Conservation (phyloP, 208 protist genomes). For the Blastocrithidia nonstop region DNA sequence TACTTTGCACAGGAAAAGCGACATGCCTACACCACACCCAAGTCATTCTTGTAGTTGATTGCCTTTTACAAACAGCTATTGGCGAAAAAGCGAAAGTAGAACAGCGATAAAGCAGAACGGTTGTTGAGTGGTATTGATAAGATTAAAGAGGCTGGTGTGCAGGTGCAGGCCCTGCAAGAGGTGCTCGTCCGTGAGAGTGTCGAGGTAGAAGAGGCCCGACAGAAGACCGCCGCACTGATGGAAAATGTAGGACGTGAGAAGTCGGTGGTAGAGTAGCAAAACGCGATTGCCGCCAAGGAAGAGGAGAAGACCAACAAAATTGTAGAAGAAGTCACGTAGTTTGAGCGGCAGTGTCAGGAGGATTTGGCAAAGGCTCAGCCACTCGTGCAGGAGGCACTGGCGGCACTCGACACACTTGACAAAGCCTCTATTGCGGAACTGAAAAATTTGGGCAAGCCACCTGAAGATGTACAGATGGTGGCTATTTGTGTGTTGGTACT, state of each 20-base stretch:
- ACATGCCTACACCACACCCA: constrained; percentile 98
- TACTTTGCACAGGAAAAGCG: constrained; percentile 92
- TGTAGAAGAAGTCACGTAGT: constrained; percentile 81
- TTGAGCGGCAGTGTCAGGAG: constrained; percentile 77
- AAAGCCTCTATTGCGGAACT: constrained; percentile 95
- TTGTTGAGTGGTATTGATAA: constrained; percentile 89
- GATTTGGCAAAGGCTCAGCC: constrained; percentile 90
- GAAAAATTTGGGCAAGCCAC: constrained; percentile 94
- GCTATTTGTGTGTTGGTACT: constrained; percentile 92
- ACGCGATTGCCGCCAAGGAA: constrained; percentile 88
- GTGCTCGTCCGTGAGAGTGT: constrained; percentile 83
- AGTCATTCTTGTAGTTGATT: constrained; percentile 98
- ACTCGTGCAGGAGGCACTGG: constrained; percentile 88
- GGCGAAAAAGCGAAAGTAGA: constrained; percentile 79
- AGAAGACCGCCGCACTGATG: constrained; percentile 90
- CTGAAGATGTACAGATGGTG: constrained; percentile 90
- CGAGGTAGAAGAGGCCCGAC: constrained; percentile 90
- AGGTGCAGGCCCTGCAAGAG: constrained; percentile 84
- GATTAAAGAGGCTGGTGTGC: constrained; percentile 82
- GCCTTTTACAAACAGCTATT: constrained; percentile 95
- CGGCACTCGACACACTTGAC: constrained; percentile 95
- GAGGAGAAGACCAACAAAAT: constrained; percentile 93
- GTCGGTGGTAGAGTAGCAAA: constrained; percentile 91
- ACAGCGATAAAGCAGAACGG: constrained; percentile 86
- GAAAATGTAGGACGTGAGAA: constrained; percentile 91